Conservation (phyloP, 2,329 filamentous ascomycete species). For the Aspergillus sergii region DNA sequence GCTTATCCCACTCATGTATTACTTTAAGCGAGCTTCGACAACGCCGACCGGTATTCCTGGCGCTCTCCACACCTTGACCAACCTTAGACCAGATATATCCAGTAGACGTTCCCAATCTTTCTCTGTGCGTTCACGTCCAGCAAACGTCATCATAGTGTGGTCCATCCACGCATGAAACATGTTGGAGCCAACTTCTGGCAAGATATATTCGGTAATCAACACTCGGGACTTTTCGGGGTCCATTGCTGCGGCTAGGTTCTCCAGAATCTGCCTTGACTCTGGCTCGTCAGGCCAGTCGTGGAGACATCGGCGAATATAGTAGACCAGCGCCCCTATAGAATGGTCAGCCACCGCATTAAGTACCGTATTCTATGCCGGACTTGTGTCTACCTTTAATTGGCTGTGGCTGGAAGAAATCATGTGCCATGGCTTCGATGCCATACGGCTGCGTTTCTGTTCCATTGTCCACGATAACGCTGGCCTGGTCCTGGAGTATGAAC, state of each 20-base stretch:
- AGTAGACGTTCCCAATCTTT: slow-evolving; percentile 27
- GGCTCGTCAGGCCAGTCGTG: slow-evolving; percentile 31
- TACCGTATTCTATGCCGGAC: no score
- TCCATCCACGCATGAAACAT: slow-evolving; percentile 28
- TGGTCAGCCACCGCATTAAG: neutral
- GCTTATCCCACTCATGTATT: fast-evolving
- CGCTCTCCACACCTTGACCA: slow-evolving; percentile 27
- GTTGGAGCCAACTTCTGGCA: slow-evolving; percentile 22
- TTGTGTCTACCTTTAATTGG: slow-evolving; percentile 22
- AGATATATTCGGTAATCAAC: slow-evolving; percentile 31
- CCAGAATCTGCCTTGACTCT: slow-evolving; percentile 21
- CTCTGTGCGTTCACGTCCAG: slow-evolving; percentile 29
- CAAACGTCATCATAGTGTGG: slow-evolving; percentile 29
- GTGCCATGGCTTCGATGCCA: slow-evolving; percentile 19
- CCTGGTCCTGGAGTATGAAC: slow-evolving; percentile 27
- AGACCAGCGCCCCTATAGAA: slow-evolving; percentile 27
- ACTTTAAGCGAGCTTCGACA: slow-evolving; percentile 28
- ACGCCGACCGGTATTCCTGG: slow-evolving; percentile 21
- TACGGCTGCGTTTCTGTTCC: slow-evolving; percentile 9
- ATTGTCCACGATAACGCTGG: slow-evolving; percentile 18
- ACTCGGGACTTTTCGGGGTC: slow-evolving; percentile 19
- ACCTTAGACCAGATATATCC: slow-evolving; percentile 23
- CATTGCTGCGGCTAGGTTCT: slow-evolving; percentile 26
- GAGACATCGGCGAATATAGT: slow-evolving; percentile 35
- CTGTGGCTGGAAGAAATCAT: slow-evolving; percentile 27